phyloP scores from a whole-genome alignment of 345 rosid genomes.

The Chamaenerion angustifolium region DNA sequence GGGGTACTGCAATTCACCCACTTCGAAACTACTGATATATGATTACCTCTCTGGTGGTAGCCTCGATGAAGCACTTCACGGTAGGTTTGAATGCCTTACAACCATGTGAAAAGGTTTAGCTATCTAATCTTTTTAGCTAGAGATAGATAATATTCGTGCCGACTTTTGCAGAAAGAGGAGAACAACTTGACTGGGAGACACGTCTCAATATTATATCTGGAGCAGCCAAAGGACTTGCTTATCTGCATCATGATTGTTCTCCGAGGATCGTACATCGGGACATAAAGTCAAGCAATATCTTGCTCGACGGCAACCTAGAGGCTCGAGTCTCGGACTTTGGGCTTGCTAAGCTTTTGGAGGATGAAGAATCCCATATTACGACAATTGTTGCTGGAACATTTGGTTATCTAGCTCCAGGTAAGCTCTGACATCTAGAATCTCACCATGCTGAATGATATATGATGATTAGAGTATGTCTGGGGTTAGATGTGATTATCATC shows the following conservation, averaged over 20 bases:
- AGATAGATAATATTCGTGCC: constrained; percentile 3
- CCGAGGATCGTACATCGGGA: constrained; percentile 99
- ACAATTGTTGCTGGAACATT: constrained; percentile 99
- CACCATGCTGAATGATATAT: no score
- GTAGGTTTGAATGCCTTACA: constrained; percentile 18
- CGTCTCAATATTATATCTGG: constrained; percentile 84
- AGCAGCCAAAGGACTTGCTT: constrained; percentile 96
- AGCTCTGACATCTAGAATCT: no score
- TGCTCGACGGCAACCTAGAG: constrained; percentile 92
- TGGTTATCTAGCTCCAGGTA: constrained; percentile 99
- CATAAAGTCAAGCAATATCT: constrained; percentile 91
- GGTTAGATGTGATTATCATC: no score
- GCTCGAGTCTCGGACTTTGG: constrained; percentile 99
- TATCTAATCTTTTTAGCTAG: constrained; percentile 3
- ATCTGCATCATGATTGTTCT: constrained; percentile 96
- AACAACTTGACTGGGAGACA: constrained; percentile 89
- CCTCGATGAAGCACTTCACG: constrained; percentile 96
- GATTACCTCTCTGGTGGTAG: constrained; percentile 93
- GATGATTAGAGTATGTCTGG: no score
- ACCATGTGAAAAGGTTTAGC: no score
- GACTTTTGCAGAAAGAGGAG: constrained; percentile 59
- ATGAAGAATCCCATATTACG: constrained; percentile 95
- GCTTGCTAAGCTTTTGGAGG: constrained; percentile 87
- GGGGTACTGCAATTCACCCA: constrained; percentile 93
- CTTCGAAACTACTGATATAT: constrained; percentile 75